Conservation (phyloP, 164 flowering plant genomes). For the Piper betle region DNA sequence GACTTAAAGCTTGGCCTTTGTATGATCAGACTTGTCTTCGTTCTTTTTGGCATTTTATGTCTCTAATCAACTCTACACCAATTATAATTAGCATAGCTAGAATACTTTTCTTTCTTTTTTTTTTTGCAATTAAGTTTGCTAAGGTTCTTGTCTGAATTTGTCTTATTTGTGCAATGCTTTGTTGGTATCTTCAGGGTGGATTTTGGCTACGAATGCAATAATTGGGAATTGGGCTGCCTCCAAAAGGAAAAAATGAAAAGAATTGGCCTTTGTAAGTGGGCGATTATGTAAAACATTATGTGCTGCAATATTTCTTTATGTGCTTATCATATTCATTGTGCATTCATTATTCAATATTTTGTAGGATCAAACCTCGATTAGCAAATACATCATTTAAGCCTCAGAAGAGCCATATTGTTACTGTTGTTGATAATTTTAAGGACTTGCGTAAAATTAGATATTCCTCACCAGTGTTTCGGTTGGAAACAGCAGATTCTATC, state of each 20-base stretch:
- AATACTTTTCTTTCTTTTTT: too few species aligned
- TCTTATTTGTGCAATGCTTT: not conserved
- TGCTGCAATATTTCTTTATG: not conserved
- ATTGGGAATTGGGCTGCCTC: slow-evolving; percentile 97
- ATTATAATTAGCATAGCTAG: too few species aligned
- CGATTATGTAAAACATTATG: not conserved
- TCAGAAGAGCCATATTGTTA: slow-evolving; percentile 49
- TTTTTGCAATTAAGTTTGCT: too few species aligned
- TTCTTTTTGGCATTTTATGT: too few species aligned
- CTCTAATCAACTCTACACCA: too few species aligned
- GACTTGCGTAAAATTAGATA: slow-evolving; percentile 58
- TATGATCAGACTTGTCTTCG: too few species aligned
- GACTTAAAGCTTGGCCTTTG: too few species aligned
- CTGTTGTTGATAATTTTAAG: slow-evolving; percentile 61
- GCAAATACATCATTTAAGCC: slow-evolving; percentile 81
- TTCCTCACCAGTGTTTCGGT: slow-evolving; percentile 85
- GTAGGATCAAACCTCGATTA: slow-evolving; percentile 73
- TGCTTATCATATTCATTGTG: not conserved
- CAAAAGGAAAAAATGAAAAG: slow-evolving; percentile 64
- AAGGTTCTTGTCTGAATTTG: too few species aligned
- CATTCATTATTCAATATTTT: slow-evolving; percentile 1
- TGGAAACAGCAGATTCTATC: slow-evolving; percentile 56
- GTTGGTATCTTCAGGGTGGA: slow-evolving; percentile 45
- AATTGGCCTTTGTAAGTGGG: slow-evolving; percentile 82
- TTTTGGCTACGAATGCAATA: slow-evolving; percentile 67